Conservation (phyloP, 2,329 filamentous ascomycete species). For the Trichoderma arundinaceum region DNA sequence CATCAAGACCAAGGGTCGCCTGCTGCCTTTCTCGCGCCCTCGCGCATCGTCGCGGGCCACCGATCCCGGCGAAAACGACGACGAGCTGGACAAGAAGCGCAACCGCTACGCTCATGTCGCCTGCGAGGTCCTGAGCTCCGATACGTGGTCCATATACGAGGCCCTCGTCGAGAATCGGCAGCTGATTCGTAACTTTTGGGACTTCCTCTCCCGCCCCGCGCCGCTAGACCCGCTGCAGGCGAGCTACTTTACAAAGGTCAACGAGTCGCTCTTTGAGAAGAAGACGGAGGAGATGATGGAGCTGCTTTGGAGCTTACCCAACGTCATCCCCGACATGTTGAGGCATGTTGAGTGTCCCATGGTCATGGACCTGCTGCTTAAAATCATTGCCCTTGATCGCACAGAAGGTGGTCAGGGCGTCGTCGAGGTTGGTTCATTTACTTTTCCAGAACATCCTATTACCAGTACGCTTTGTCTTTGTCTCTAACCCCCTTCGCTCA, state of each 20-base stretch:
- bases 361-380: slow-evolving; percentile 96
- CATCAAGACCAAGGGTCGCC: slow-evolving; percentile 52
- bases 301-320: slow-evolving; percentile 82
- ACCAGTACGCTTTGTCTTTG: neutral
- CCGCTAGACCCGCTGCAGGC: slow-evolving; percentile 92
- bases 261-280: slow-evolving; percentile 95
- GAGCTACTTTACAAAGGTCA: slow-evolving; percentile 98
- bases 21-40: slow-evolving; percentile 57
- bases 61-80: slow-evolving; percentile 59
- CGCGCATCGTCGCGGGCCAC: slow-evolving; percentile 60
- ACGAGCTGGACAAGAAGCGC: slow-evolving; percentile 86
- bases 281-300: slow-evolving; percentile 98
- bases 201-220: slow-evolving; percentile 81
- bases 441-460: neutral
- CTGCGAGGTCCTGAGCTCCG: slow-evolving; percentile 90
- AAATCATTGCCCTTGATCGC: slow-evolving; percentile 96
- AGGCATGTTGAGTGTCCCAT: slow-evolving; percentile 96
- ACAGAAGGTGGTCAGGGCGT: slow-evolving; percentile 89
- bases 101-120: slow-evolving; percentile 93
- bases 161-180: slow-evolving; percentile 84
- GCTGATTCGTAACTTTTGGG: slow-evolving; percentile 85
- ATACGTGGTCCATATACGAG: slow-evolving; percentile 96
- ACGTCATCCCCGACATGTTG: slow-evolving; percentile 82
- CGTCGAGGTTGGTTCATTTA: slow-evolving; percentile 72
- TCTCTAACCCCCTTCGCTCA: slow-evolving; percentile 34